These are phyloP conservation scores for Trichoderma semiorbis DNA, from an alignment of 2,329 filamentous ascomycete species.

Conservation along the genomic window DNA sequence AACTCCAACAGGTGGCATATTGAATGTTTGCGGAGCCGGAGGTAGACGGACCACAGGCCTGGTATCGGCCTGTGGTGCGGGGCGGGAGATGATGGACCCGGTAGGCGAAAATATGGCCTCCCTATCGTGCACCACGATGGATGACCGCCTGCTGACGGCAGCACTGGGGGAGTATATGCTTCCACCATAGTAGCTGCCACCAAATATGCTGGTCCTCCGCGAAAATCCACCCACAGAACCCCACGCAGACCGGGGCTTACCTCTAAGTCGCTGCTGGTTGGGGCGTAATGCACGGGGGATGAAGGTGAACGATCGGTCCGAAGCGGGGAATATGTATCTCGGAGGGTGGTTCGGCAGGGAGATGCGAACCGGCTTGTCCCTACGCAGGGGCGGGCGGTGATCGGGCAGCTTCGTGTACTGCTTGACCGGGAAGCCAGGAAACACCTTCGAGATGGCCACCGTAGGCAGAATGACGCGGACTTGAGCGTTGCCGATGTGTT, in stretches of 20 bases:
- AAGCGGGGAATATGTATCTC: conserved; percentile 86
- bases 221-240: conserved; percentile 65
- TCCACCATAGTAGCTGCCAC: conserved; percentile 66
- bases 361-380: conserved; percentile 94
- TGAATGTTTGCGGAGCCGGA: conserved; percentile 46
- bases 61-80: conserved; percentile 58
- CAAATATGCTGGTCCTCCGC: conserved; percentile 79
- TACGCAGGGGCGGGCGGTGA: conserved; percentile 86
- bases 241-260: conserved; percentile 69
- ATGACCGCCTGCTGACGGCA: conserved; percentile 85
- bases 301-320: conserved; percentile 94
- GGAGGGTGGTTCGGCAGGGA: conserved; percentile 77
- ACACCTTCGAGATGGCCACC: conserved; percentile 67
- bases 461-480: conserved; percentile 77
- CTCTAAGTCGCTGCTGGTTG: conserved; percentile 74
- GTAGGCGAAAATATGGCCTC: conserved; percentile 78
- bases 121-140: conserved; percentile 56
- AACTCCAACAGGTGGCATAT: conserved; percentile 26
- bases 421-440: conserved; percentile 75
- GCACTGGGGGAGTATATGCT: conserved; percentile 84
- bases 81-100: conserved; percentile 70
- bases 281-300: conserved; percentile 91
- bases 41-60: conserved; percentile 82
- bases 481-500: conserved; percentile 77
- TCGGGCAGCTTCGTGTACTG: conserved; percentile 93